Conservation (phyloP, 129 eudicot genomes). For the sunflower (Helianthus annuus) region HanXRQr2.0-SUNRISE NC_035441.2:118932527-118933026, state of each 20-base stretch:
- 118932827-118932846: conserved; percentile 8
- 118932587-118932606: neutral
- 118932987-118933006: conserved; percentile 62
- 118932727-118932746: conserved; percentile 76
- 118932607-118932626: conserved; percentile 16
- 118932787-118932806: conserved; percentile 25
- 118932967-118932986: conserved; percentile 96
- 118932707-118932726: conserved; percentile 78
- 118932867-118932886: conserved; percentile 3
- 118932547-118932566: conserved; percentile 89
- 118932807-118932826: conserved; percentile 24
- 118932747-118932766: conserved; percentile 87
- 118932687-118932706: conserved; percentile 93
- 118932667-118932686: conserved; percentile 64
- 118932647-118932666: conserved; percentile 81
- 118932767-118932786: conserved; percentile 88
- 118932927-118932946: conserved; percentile 38
- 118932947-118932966: conserved; percentile 99
- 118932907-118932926: conserved; percentile 22
- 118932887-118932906: conserved; percentile 8
- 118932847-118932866: conserved; percentile 21
- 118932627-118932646: conserved; percentile 52
- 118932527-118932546: conserved; percentile 79
- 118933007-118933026: conserved; percentile 86
- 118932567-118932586: conserved; percentile 46